phyloP scores from a whole-genome alignment of 2,329 filamentous ascomycete genomes.

The Botrytis byssoidea region DNA sequence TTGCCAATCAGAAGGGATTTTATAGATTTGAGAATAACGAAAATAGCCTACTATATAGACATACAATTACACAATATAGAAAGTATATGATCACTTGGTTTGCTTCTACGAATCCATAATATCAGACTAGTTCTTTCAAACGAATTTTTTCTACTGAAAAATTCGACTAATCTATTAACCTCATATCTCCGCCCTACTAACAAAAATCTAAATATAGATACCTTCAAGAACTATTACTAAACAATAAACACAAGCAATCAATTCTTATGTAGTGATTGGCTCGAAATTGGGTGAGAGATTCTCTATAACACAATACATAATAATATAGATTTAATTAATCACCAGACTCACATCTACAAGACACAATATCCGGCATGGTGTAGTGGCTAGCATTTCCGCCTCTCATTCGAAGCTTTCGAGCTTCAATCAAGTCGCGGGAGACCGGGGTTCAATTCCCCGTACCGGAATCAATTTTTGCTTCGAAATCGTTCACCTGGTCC shows the following conservation, averaged over 20 bases:
- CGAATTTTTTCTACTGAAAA: too few species aligned
- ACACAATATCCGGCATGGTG: constrained; percentile 7
- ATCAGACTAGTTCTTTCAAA: too few species aligned
- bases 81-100: too few species aligned
- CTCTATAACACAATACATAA: too few species aligned
- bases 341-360: accelerated
- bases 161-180: too few species aligned
- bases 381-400: constrained; percentile 22
- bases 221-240: not conserved
- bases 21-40: too few species aligned
- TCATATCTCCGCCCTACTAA: not conserved
- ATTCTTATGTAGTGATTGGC: not conserved
- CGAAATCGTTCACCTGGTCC: too few species aligned
- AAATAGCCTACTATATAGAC: too few species aligned
- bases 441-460: constrained; percentile 22
- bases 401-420: not conserved
- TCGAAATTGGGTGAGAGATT: not conserved
- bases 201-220: not conserved
- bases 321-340: too few species aligned
- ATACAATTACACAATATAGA: too few species aligned
- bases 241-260: not conserved
- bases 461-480: not conserved
- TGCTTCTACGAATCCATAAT: too few species aligned
- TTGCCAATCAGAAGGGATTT: too few species aligned
- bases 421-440: constrained; percentile 1